Evolutionary conservation across 176 grass and related monocot genomes (phyloP).

Genomic region (Triticum monococcum): DNA sequence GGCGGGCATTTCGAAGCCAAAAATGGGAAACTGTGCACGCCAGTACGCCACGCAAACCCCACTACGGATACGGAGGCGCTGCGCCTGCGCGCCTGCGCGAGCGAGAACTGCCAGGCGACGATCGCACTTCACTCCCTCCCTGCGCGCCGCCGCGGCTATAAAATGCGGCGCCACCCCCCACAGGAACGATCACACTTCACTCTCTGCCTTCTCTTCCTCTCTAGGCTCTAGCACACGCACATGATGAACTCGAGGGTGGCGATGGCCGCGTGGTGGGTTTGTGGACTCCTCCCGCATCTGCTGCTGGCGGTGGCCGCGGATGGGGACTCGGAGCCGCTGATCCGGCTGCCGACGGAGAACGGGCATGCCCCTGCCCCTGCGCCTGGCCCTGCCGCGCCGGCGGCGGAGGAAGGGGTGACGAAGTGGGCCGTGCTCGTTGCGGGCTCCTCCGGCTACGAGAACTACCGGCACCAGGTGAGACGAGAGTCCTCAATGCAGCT

Average conservation of each 20-base stretch:
- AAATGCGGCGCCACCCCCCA: background rate
- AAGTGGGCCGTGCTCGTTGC: constrained; percentile 94
- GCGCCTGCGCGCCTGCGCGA: background rate
- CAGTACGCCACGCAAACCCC: background rate
- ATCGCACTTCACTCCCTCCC: background rate
- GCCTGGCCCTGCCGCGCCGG: background rate
- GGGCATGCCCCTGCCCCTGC: background rate
- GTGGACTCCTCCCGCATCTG: constrained; percentile 26
- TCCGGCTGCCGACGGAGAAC: constrained; percentile 54
- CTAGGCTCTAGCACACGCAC: background rate
- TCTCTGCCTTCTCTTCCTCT: background rate
- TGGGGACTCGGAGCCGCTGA: constrained; percentile 46
- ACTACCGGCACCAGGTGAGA: constrained; percentile 87
- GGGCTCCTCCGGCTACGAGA: constrained; percentile 75
- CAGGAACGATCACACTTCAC: background rate
- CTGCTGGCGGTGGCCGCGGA: constrained; percentile 7
- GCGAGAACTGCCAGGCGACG: background rate
- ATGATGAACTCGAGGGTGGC: background rate
- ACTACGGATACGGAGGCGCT: background rate
- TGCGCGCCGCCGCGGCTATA: background rate
- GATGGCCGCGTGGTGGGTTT: constrained; percentile 36
- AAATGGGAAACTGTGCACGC: background rate
- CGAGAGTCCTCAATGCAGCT: background rate
- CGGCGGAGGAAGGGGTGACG: constrained; percentile 29
- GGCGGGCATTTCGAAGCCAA: background rate